Base-by-base conservation (phyloP, 1,284 basidiomycete genomes). In the Moesziomyces sp. region DNA sequence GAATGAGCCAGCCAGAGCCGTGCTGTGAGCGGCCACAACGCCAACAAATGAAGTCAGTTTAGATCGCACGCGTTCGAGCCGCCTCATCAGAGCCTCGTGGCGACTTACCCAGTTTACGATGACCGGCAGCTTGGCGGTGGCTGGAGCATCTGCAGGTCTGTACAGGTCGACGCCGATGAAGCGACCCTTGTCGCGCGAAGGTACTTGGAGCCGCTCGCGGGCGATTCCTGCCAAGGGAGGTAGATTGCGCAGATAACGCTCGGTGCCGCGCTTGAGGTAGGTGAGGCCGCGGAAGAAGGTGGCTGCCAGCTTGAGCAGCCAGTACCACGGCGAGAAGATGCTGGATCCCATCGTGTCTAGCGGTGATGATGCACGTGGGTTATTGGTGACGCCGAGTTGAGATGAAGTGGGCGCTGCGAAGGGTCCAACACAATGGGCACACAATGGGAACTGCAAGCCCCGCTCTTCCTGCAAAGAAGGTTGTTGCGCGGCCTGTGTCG, bases 1-100 rank as follows among this genome's bases (percentile, higher is more conserved):
- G 69, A 13, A 72, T 50, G 6, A 72, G 49, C 23, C 60, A 73
- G 16, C 70, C 70, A 24, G 64, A 68, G 5, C 70, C 70, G n/a
- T 73, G 70, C 38, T 40, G 38, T 40, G 14, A 18, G 38, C 3
- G 14, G 38, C 7, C 16, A 18, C 13, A 18, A 18, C 18, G 38
- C 7, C n/a, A 5, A 16, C 16, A 14, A 10, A 33, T 33, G 30
- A 33, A 33, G 38, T 40, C 38, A 40, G 38, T 5, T 16, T 14
- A 14, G 14, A 33, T 33, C 6, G 6, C 26, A 28, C 5, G 26
- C 26, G 26, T 8, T 28, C 30, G 13, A 33, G 30, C 30, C 30
- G 13, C 30, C 13, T 13, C 10, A 33, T 10, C 30, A 13, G 3
- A 33, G 30, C 30, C 30, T 33, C 13, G 30, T 33, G 30, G 30